phyloP scores from a whole-genome alignment of 306 rosid species.

The Heteromeles arbutifolia region DNA sequence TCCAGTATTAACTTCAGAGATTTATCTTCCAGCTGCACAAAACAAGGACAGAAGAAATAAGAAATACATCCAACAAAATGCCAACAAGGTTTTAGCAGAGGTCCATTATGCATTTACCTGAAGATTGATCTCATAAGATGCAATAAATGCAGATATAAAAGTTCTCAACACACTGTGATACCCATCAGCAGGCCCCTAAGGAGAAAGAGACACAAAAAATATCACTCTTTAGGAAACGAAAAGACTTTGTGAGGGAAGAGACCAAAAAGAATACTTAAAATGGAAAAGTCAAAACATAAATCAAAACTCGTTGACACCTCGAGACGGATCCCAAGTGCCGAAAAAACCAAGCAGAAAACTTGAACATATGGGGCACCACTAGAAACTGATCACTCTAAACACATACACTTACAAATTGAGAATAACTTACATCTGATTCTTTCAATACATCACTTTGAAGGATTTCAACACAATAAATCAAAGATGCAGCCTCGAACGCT shows the following conservation, averaged over 20 bases:
- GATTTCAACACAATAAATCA: conserved; percentile 59
- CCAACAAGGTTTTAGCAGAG: conserved; percentile 14
- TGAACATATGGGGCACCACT: conserved; percentile 6
- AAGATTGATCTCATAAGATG: conserved; percentile 82
- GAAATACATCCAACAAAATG: conserved; percentile 13
- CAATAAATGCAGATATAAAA: conserved; percentile 78
- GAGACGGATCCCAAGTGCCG: conserved; percentile 1
- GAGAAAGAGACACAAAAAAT: conserved; percentile 5
- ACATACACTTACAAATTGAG: conserved; percentile 13
- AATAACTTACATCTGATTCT: conserved; percentile 73
- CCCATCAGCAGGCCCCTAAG: conserved; percentile 70
- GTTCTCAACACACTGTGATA: conserved; percentile 89
- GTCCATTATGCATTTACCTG: conserved; percentile 46
- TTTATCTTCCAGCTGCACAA: conserved; percentile 61
- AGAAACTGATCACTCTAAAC: conserved; percentile 15
- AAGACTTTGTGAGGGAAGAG: conserved; percentile 1
- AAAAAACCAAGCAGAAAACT: not conserved
- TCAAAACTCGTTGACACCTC: not conserved
- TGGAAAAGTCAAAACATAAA: not conserved
- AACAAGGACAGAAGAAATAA: conserved; percentile 30
- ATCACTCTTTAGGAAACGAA: conserved; percentile 1
- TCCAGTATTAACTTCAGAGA: conserved; percentile 59
- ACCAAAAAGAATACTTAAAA: not conserved
- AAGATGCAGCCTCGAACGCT: conserved; percentile 72
- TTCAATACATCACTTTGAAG: conserved; percentile 69